A percentile compares a stretch with the other conserved stretches of the same genome.
Evolutionary conservation across 2,329 filamentous ascomycete genomes (phyloP).

Genomic region (Ophiosphaerella korrae): DNA sequence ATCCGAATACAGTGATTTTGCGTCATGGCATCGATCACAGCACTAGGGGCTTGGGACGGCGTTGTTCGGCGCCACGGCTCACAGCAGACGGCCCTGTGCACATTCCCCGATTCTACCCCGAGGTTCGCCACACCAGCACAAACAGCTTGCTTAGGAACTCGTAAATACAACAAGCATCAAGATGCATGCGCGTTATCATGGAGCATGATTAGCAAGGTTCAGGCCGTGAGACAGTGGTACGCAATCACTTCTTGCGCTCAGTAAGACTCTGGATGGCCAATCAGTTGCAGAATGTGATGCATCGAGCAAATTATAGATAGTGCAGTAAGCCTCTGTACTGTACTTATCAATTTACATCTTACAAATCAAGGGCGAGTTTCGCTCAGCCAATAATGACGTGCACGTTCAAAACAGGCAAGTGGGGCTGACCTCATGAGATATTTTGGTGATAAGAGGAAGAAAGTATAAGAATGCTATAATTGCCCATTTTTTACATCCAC

Average conservation of each 20-base stretch:
- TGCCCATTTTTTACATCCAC: constrained; percentile 2
- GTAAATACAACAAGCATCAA: neutral
- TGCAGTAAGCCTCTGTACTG: neutral
- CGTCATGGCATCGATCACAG: constrained; percentile 22
- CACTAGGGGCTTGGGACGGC: constrained; percentile 37
- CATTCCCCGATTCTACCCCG: neutral
- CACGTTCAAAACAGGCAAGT: constrained; percentile 16
- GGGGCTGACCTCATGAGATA: constrained; percentile 12
- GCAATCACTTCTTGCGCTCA: too few species aligned
- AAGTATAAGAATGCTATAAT: constrained; percentile 27
- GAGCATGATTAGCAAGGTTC: neutral
- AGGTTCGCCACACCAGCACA: neutral
- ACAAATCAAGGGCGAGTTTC: constrained; percentile 23
- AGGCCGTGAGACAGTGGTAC: too few species aligned
- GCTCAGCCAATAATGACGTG: constrained; percentile 6
- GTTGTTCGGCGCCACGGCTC: constrained; percentile 9
- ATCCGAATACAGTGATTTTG: constrained; percentile 21
- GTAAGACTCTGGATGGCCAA: too few species aligned
- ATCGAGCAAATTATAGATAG: too few species aligned
- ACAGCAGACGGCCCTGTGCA: neutral
- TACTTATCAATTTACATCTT: constrained; percentile 12
- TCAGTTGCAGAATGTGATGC: too few species aligned
- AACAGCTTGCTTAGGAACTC: constrained; percentile 7
- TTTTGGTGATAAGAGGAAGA: constrained; percentile 17
- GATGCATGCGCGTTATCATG: neutral